Percentiles rank a stretch among this genome's conserved stretches.
Conservation (phyloP, 2,329 filamentous ascomycete genomes). For the Pseudocercospora cruenta region DNA sequence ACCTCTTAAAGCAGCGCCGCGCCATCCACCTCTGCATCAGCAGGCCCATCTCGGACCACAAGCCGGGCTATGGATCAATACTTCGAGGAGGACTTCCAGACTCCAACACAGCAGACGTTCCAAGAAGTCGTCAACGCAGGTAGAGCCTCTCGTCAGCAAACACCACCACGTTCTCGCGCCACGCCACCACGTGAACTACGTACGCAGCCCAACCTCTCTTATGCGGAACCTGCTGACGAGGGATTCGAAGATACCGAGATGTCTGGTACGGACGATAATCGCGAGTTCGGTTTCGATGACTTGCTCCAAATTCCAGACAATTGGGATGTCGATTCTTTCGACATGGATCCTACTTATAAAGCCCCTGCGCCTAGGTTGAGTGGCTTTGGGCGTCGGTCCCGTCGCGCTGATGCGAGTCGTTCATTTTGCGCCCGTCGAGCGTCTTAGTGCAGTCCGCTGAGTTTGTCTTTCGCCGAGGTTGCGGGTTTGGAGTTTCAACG, state of each 20-base stretch:
- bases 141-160: not conserved
- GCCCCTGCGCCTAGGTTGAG: not conserved
- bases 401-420: not conserved
- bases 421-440: not conserved
- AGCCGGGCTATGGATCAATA: not conserved
- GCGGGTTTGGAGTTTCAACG: not conserved
- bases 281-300: not conserved
- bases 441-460: not conserved
- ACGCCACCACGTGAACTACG: not conserved
- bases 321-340: not conserved
- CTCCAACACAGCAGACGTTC: not conserved
- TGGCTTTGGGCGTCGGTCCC: not conserved
- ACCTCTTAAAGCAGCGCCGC: not conserved
- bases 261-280: not conserved
- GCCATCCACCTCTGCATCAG: not conserved
- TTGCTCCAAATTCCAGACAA: not conserved
- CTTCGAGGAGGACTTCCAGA: not conserved
- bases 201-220: not conserved
- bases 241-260: not conserved
- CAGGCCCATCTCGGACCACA: not conserved
- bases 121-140: not conserved
- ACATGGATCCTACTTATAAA: not conserved
- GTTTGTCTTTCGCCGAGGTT: not conserved
- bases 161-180: not conserved
- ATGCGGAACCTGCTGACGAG: not conserved